A percentile compares a stretch with the other conserved stretches of the same genome.
Evolutionary conservation across 2,329 filamentous ascomycete species (phyloP).

Genomic region (Arachnomyces sp.): DNA sequence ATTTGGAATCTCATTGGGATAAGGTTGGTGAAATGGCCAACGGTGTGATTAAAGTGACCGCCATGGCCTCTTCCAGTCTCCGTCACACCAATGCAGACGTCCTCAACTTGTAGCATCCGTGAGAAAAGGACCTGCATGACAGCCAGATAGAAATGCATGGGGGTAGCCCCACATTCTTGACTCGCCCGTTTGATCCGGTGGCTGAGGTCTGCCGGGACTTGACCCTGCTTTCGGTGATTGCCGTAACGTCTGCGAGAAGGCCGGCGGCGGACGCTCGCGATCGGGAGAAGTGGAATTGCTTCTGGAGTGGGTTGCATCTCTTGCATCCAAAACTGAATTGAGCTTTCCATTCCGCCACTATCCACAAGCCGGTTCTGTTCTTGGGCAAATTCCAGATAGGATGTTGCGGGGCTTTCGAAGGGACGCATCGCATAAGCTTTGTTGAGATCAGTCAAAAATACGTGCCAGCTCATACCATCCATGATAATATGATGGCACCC

Average conservation of each 20-base stretch:
- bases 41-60: conserved; percentile 20
- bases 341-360: conserved; percentile 17
- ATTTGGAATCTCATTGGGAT: conserved; percentile 36
- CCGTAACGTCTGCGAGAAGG: background rate
- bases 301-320: background rate
- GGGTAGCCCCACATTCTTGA: conserved; percentile 22
- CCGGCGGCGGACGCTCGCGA: background rate
- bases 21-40: conserved; percentile 45
- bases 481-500: conserved; percentile 44
- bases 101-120: conserved; percentile 25
- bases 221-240: background rate
- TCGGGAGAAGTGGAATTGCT: conserved; percentile 3
- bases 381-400: conserved; percentile 28
- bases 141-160: conserved; percentile 43
- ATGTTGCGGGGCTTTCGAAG: conserved; percentile 12
- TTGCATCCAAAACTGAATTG: background rate
- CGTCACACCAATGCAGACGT: conserved; percentile 41
- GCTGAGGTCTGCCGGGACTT: conserved; percentile 11
- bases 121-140: conserved; percentile 32
- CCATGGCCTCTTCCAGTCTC: conserved; percentile 36
- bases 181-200: conserved; percentile 17
- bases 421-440: conserved; percentile 32
- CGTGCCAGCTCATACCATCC: conserved; percentile 39
- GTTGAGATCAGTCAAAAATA: conserved; percentile 40
- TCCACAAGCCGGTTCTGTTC: conserved; percentile 23